Conservation (phyloP, 768 basidiomycete genomes). For the Calocybe gangraenosa region DNA sequence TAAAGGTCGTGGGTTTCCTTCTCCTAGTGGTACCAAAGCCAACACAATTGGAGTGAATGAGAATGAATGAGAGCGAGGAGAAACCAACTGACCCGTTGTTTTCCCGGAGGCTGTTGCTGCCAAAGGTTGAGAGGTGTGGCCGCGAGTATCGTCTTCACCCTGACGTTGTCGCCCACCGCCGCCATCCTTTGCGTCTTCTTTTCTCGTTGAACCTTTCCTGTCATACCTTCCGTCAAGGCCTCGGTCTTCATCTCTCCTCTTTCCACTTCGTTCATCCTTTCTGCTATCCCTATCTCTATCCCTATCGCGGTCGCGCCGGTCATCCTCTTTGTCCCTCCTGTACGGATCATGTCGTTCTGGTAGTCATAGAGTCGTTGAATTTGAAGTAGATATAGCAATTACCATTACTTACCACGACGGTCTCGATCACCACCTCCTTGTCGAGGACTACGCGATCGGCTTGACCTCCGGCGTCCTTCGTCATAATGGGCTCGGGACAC, state of each 20-base stretch:
- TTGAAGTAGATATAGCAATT: too few species aligned
- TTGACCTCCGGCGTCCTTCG: conserved; percentile 41
- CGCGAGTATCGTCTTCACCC: conserved; percentile 3
- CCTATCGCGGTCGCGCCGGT: conserved; percentile 34
- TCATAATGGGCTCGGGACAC: conserved; percentile 34
- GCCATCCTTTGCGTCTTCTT: conserved; percentile 12
- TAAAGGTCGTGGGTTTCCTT: conserved; percentile 14
- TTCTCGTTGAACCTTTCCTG: conserved; percentile 17
- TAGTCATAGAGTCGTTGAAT: background rate
- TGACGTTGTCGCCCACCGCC: conserved; percentile 8
- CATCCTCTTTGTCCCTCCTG: conserved; percentile 35
- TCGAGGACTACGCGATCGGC: conserved; percentile 47
- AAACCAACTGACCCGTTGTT: conserved; percentile 3
- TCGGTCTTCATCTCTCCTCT: conserved; percentile 19
- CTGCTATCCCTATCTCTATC: conserved; percentile 32
- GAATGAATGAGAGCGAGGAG: background rate
- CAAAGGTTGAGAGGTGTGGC: conserved; percentile 13
- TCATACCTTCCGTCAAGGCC: conserved; percentile 16
- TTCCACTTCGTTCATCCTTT: conserved; percentile 27
- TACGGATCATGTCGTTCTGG: conserved; percentile 38
- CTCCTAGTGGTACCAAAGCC: conserved; percentile 1
- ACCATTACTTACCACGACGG: conserved; percentile 20
- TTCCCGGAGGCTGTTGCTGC: conserved; percentile 9
- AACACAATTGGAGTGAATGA: too few species aligned
- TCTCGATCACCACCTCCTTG: conserved; percentile 38